Evolutionary conservation across 2,329 filamentous ascomycete genomes (phyloP).

Genomic region (Seiridium cupressi): DNA sequence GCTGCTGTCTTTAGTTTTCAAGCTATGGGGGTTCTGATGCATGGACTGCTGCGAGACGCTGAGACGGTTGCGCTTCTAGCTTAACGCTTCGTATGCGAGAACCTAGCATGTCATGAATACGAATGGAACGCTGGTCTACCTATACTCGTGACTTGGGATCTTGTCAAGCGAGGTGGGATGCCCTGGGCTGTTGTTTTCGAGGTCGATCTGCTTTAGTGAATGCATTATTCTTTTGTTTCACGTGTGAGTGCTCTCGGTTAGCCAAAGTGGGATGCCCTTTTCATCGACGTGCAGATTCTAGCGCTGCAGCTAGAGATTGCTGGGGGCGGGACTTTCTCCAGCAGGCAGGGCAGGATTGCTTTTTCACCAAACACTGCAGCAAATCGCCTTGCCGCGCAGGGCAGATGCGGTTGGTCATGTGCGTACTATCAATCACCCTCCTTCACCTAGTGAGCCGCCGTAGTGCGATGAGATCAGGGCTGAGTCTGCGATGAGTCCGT

Average conservation of each 20-base stretch:
- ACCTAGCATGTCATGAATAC: too few species aligned
- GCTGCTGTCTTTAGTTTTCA: too few species aligned
- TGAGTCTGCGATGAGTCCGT: neutral
- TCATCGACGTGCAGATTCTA: conserved; percentile 7
- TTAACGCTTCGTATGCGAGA: too few species aligned
- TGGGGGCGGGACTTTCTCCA: neutral
- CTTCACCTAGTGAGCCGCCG: neutral
- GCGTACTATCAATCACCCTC: neutral
- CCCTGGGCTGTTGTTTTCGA: too few species aligned
- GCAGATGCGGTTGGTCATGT: neutral
- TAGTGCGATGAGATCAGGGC: neutral
- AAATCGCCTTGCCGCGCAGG: neutral
- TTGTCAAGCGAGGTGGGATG: too few species aligned
- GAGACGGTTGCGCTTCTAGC: too few species aligned
- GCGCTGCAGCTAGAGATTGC: neutral
- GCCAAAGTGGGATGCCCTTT: neutral
- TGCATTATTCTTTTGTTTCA: neutral
- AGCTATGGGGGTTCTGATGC: too few species aligned
- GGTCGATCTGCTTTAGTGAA: neutral
- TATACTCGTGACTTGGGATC: too few species aligned
- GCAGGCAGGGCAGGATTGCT: neutral
- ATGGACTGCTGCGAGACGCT: too few species aligned
- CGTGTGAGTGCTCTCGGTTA: neutral
- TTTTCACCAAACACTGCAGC: neutral
- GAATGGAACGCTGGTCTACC: too few species aligned